Conservation (phyloP, 257 asterid genomes). For the Nicotiana paniculata region DNA sequence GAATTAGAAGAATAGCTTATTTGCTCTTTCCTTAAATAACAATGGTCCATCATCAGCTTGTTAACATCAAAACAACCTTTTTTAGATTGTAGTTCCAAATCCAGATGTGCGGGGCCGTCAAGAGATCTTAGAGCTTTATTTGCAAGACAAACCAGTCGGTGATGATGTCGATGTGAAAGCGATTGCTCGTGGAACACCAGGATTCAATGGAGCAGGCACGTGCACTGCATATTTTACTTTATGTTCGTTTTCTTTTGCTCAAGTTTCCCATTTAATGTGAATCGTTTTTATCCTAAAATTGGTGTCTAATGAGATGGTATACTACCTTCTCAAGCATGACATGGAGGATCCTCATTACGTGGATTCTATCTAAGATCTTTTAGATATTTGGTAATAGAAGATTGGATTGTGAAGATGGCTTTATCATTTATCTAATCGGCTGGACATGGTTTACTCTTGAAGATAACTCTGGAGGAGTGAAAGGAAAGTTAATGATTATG, state of each 20-base stretch:
- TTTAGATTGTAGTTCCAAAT: slow-evolving; percentile 80
- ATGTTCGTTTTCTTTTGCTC: background rate
- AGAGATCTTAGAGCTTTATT: slow-evolving; percentile 84
- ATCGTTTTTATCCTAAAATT: background rate
- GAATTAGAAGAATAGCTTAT: background rate
- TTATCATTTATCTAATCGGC: background rate
- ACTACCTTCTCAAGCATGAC: background rate
- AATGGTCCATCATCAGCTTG: background rate
- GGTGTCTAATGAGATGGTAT: background rate
- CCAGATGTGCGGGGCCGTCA: slow-evolving; percentile 96
- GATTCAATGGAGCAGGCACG: slow-evolving; percentile 95
- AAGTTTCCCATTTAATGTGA: background rate
- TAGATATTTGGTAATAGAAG: background rate
- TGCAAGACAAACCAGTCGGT: slow-evolving; percentile 84
- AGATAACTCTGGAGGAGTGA: background rate
- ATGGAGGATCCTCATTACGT: background rate
- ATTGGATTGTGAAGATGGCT: background rate
- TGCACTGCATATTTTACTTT: slow-evolving; percentile 10
- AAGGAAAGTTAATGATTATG: background rate
- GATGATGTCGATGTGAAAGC: slow-evolving; percentile 76
- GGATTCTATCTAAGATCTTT: background rate
- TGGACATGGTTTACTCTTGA: background rate
- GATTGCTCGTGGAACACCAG: slow-evolving; percentile 98
- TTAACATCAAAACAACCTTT: slow-evolving; percentile 15
- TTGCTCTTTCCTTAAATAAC: background rate